phyloP scores from a whole-genome alignment of 805 yeast species.

The Komagataella ulmi region DNA sequence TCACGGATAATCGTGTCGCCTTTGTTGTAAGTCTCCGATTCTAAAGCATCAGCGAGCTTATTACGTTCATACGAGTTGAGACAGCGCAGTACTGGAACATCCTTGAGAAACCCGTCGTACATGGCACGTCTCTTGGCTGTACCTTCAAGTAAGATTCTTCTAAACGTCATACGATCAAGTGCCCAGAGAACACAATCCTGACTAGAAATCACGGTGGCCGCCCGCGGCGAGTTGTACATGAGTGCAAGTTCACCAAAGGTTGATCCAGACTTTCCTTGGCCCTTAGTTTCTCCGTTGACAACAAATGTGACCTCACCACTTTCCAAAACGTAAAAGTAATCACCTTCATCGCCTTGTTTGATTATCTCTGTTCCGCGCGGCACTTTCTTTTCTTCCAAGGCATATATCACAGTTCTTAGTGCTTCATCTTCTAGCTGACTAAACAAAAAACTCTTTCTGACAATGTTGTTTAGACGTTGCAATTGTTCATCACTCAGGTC shows the following conservation, averaged over 20 bases:
- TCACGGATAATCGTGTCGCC: conserved; percentile 71
- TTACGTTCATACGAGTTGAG: conserved; percentile 74
- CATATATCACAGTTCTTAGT: conserved; percentile 62
- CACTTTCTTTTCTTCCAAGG: conserved; percentile 65
- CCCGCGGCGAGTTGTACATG: conserved; percentile 96
- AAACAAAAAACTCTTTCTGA: conserved; percentile 76
- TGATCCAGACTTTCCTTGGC: conserved; percentile 71
- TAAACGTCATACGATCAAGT: conserved; percentile 83
- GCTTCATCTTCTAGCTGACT: conserved; percentile 71
- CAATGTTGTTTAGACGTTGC: conserved; percentile 51
- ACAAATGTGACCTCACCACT: conserved; percentile 71
- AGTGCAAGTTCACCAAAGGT: conserved; percentile 94
- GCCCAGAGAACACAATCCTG: conserved; percentile 79
- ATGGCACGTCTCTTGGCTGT: conserved; percentile 82
- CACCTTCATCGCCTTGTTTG: conserved; percentile 90
- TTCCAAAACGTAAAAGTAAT: conserved; percentile 80
- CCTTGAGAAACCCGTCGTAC: conserved; percentile 81
- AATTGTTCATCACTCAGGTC: conserved; percentile 52
- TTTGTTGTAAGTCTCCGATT: conserved; percentile 55
- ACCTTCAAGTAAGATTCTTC: conserved; percentile 81
- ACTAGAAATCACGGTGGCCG: conserved; percentile 78
- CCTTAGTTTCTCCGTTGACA: conserved; percentile 60
- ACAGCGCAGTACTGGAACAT: conserved; percentile 66
- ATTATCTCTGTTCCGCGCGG: conserved; percentile 54
- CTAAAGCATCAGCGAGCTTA: conserved; percentile 89